These are phyloP conservation scores for Leishmania lainsoni DNA, from an alignment of 208 protist genomes.

Conservation along the genomic window DNA sequence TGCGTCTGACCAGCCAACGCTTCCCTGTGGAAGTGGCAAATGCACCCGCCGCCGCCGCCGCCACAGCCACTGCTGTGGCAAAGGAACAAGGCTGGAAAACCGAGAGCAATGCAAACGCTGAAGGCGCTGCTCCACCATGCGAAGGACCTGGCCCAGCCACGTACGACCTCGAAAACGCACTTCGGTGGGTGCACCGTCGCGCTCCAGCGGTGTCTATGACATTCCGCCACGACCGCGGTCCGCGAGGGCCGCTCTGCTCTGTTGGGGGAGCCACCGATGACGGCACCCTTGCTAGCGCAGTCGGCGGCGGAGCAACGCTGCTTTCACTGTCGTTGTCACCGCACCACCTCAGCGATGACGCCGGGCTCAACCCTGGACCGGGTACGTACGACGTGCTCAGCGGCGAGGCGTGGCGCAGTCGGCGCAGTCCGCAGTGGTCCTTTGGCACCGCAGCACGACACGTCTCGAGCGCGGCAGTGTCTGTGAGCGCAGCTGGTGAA, in stretches of 20 bases:
- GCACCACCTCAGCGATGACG: not conserved
- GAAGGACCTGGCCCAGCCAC: conserved; percentile 28
- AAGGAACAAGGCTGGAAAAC: not conserved
- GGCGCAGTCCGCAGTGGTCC: conserved; percentile 30
- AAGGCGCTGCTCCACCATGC: conserved; percentile 16
- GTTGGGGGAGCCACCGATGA: not conserved
- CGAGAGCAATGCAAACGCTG: not conserved
- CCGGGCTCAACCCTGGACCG: conserved; percentile 32
- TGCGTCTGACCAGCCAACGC: conserved; percentile 32
- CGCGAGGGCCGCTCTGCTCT: conserved; percentile 25
- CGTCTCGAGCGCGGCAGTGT: not conserved
- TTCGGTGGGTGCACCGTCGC: conserved; percentile 14
- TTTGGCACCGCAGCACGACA: conserved; percentile 32
- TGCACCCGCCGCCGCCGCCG: not conserved
- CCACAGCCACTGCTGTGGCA: not conserved
- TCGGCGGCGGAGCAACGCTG: not conserved
- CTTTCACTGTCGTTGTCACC: not conserved
- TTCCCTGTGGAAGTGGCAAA: conserved; percentile 6
- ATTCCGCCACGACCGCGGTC: conserved; percentile 31
- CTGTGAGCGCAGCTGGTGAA: not conserved
- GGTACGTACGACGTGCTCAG: conserved; percentile 37
- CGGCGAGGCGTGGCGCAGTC: conserved; percentile 11
- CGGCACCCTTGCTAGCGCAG: not conserved
- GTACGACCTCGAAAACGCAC: conserved; percentile 28
- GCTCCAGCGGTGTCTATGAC: conserved; percentile 32